phyloP scores from a whole-genome alignment of 441 rosid species.

The Cnidoscolus chayamansa region DNA sequence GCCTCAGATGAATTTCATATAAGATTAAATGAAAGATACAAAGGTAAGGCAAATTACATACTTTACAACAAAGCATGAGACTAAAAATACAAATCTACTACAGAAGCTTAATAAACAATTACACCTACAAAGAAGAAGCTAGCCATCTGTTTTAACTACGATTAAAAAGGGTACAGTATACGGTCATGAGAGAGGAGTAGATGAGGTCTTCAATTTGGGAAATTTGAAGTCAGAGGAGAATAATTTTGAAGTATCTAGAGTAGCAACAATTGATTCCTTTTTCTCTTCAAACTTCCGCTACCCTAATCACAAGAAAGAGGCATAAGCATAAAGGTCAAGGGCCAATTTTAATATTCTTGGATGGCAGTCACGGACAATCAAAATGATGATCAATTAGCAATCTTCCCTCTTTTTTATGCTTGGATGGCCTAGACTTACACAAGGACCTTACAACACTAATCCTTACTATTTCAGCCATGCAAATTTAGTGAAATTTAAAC shows the following conservation, averaged over 20 bases:
- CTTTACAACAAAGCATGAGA: slow-evolving; percentile 20
- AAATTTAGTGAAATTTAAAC: no score
- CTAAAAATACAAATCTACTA: slow-evolving; percentile 8
- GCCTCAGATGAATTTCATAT: background rate
- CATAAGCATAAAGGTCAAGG: background rate
- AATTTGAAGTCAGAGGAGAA: slow-evolving; percentile 63
- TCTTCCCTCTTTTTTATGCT: background rate
- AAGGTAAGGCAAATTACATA: background rate
- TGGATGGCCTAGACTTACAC: background rate
- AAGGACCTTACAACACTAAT: background rate
- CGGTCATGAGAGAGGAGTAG: slow-evolving; percentile 27
- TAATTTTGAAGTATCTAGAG: slow-evolving; percentile 52
- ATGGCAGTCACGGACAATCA: background rate
- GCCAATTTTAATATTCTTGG: background rate
- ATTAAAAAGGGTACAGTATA: background rate
- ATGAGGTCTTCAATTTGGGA: slow-evolving; percentile 63
- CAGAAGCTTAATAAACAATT: slow-evolving; percentile 16
- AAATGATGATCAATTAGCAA: background rate
- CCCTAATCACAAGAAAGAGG: slow-evolving; percentile 36
- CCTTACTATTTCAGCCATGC: no score
- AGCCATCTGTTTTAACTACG: no score
- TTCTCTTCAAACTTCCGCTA: slow-evolving; percentile 56
- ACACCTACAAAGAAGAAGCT: background rate
- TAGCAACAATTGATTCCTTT: slow-evolving; percentile 27
- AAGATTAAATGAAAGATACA: background rate